Evolutionary conservation across 2,329 filamentous ascomycete genomes (phyloP).

Genomic region (Leptosphaerulina australis): DNA sequence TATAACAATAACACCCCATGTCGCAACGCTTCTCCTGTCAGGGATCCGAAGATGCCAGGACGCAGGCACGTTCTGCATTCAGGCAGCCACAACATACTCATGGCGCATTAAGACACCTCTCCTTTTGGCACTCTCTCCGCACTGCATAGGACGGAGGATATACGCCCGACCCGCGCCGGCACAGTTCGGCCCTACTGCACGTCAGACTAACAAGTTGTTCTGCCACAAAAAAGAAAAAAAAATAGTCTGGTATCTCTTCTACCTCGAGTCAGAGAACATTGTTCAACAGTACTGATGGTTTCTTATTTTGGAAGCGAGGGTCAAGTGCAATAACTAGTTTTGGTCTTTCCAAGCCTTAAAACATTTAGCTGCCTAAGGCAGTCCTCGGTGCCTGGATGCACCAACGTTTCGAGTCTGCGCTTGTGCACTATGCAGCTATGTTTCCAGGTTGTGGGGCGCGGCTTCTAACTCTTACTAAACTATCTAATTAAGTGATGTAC

Average conservation of each 20-base stretch:
- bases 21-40: neutral
- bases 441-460: neutral
- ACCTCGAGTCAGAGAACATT: neutral
- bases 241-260: neutral
- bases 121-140: slow-evolving; percentile 3
- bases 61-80: slow-evolving; percentile 8
- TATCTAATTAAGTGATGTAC: too few relatives aligned
- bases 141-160: neutral
- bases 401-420: slow-evolving; percentile 7
- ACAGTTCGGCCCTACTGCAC: slow-evolving; percentile 10
- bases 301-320: neutral
- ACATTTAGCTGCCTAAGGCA: slow-evolving; percentile 3
- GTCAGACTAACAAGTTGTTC: slow-evolving; percentile 1
- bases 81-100: slow-evolving; percentile 7
- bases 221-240: neutral
- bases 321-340: neutral
- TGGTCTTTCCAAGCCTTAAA: neutral
- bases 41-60: slow-evolving; percentile 2
- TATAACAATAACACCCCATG: neutral
- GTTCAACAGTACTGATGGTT: neutral
- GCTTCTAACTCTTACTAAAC: too few relatives aligned
- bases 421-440: slow-evolving; percentile 4
- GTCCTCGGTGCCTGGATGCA: neutral
- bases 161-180: slow-evolving; percentile 8
- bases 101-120: neutral